These are phyloP conservation scores for Cucurbita ficifolia DNA, from an alignment of 306 rosid genomes.

Conservation along the genomic window DNA sequence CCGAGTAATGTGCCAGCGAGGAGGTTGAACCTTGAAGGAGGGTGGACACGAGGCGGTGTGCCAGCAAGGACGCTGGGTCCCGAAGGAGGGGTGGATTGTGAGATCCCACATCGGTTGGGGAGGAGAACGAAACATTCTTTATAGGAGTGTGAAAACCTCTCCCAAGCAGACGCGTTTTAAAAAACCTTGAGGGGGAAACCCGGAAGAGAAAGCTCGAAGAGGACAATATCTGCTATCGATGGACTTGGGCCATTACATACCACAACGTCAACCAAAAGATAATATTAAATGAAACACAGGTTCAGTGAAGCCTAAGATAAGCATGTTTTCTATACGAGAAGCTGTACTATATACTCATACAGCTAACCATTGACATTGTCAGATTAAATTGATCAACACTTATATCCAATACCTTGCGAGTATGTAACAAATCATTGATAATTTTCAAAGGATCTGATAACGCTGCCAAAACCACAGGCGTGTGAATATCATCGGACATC, in stretches of 20 bases:
- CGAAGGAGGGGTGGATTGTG: too few species aligned
- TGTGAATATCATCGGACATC: conserved; percentile 90
- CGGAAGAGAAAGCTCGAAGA: too few species aligned
- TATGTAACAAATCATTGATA: conserved; percentile 73
- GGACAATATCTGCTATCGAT: too few species aligned
- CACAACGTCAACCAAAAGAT: not conserved
- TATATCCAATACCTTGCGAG: conserved; percentile 48
- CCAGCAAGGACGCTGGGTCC: too few species aligned
- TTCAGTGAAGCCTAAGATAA: not conserved
- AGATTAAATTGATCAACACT: not conserved
- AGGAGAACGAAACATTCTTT: too few species aligned
- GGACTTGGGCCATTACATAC: not conserved
- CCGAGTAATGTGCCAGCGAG: too few species aligned
- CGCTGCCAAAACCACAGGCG: conserved; percentile 67
- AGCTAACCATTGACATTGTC: not conserved
- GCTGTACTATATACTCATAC: not conserved
- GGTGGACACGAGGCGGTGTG: too few species aligned
- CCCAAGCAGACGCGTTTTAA: too few species aligned
- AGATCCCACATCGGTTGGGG: too few species aligned
- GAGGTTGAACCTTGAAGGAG: too few species aligned
- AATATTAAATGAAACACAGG: not conserved
- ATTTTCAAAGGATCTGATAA: conserved; percentile 75
- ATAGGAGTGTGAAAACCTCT: too few species aligned
- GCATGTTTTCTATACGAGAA: not conserved
- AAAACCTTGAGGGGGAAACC: too few species aligned